A percentile compares a stretch with the other conserved stretches of the same genome.
Conservation (phyloP, 176 grass and related monocot species). For the Zea mays region DNA sequence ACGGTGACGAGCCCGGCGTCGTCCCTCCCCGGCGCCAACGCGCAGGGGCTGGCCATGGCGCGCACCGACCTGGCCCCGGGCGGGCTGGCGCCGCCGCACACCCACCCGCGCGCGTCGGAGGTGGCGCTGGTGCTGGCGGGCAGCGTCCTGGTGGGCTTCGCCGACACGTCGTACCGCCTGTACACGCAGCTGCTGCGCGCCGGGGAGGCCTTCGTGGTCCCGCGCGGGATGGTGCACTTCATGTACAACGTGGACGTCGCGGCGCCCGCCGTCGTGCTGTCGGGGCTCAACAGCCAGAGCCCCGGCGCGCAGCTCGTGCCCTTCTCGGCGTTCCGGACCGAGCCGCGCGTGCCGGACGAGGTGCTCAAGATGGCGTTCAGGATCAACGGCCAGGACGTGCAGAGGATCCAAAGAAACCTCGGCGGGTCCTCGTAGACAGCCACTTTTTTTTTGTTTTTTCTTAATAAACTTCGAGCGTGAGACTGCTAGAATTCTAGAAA, state of each 20-base stretch:
- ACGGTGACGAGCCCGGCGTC: constrained; percentile 45
- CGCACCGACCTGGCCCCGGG: constrained; percentile 49
- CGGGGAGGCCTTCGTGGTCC: constrained; percentile 68
- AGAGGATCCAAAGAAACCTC: constrained; percentile 56
- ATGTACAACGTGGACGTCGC: constrained; percentile 44
- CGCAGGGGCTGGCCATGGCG: constrained; percentile 58
- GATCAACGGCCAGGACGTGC: constrained; percentile 57
- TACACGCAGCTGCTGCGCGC: constrained; percentile 66
- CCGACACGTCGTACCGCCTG: constrained; percentile 62
- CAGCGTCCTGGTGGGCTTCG: constrained; percentile 55
- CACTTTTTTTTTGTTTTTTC: too few relatives aligned
- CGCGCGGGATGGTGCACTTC: constrained; percentile 57
- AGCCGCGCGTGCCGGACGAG: constrained; percentile 52
- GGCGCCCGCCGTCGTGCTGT: constrained; percentile 50
- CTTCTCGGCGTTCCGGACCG: constrained; percentile 49
- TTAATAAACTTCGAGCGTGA: too few relatives aligned
- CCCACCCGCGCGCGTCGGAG: constrained; percentile 69
- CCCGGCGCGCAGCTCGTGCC: constrained; percentile 60
- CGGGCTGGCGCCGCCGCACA: constrained; percentile 56
- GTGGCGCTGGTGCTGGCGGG: constrained; percentile 50
- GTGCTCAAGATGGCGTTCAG: constrained; percentile 52
- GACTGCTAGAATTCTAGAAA: too few relatives aligned
- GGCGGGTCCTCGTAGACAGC: neutral
- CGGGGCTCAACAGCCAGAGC: constrained; percentile 65
- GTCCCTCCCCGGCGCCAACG: constrained; percentile 54